Evolutionary conservation across 2,329 filamentous ascomycete genomes (phyloP).

Genomic region (Xylaria polymorpha): DNA sequence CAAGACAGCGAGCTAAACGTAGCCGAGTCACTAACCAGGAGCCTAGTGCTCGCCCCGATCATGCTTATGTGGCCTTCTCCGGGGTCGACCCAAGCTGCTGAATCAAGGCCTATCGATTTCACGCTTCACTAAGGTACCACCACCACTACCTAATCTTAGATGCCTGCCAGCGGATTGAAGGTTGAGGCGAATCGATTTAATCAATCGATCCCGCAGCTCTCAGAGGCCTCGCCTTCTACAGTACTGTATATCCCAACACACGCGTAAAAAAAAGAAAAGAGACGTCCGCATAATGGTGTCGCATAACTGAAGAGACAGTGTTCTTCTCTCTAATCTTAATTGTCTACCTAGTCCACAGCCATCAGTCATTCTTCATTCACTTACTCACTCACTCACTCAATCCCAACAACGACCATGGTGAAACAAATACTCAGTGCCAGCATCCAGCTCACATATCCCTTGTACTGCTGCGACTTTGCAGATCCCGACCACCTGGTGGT

Average conservation of each 20-base stretch:
- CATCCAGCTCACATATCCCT: constrained; percentile 80
- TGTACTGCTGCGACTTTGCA: constrained; percentile 89
- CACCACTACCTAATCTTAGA: neutral
- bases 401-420: constrained; percentile 45
- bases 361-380: neutral
- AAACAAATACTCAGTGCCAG: constrained; percentile 63
- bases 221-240: no score
- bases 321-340: constrained; percentile 23
- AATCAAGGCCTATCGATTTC: neutral
- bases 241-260: no score
- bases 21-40: neutral
- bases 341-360: constrained; percentile 1
- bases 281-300: constrained; percentile 7
- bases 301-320: constrained; percentile 20
- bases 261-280: neutral
- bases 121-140: neutral
- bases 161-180: constrained; percentile 1
- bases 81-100: neutral
- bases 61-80: neutral
- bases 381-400: constrained; percentile 14
- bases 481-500: constrained; percentile 82
- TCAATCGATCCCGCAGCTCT: constrained; percentile 10
- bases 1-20: neutral
- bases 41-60: neutral
- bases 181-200: constrained; percentile 5